Conservation (phyloP, 1,284 basidiomycete species). For the Ganoderma lingzhi region DNA sequence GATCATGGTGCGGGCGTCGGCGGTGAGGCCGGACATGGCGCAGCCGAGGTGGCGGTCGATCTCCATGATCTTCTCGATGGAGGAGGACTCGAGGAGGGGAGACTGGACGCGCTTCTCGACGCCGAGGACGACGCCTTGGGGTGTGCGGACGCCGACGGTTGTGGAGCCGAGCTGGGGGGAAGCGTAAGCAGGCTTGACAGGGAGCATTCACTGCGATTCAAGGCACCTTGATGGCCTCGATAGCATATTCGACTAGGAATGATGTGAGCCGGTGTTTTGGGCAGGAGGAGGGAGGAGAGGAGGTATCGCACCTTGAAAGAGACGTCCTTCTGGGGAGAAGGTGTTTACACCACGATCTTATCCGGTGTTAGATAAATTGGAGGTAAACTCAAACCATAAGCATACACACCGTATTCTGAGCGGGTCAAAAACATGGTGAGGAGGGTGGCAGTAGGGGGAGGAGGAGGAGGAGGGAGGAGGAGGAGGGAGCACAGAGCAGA, state of each 20-base stretch:
- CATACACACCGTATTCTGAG: slow-evolving; percentile 83
- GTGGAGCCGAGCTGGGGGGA: slow-evolving; percentile 90
- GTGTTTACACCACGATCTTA: slow-evolving; percentile 98
- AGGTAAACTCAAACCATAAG: background rate
- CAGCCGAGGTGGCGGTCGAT: slow-evolving; percentile 97
- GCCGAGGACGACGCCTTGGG: slow-evolving; percentile 91
- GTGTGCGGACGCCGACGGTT: slow-evolving; percentile 91
- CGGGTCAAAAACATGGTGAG: slow-evolving; percentile 86
- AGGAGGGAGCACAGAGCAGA: slow-evolving; percentile 25
- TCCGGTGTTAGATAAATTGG: slow-evolving; percentile 6
- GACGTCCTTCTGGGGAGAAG: slow-evolving; percentile 96
- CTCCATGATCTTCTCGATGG: slow-evolving; percentile 99
- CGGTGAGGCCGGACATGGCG: slow-evolving; percentile 98
- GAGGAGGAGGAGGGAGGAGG: background rate
- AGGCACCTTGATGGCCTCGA: slow-evolving; percentile 94
- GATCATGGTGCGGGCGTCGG: slow-evolving; percentile 99
- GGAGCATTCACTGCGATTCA: too few relatives aligned
- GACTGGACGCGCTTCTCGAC: slow-evolving; percentile 99
- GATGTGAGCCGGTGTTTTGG: background rate
- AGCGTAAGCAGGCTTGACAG: background rate
- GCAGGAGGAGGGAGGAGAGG: background rate
- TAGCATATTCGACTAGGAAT: slow-evolving; percentile 93
- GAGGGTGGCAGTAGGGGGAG: background rate
- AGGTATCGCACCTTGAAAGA: slow-evolving; percentile 80
- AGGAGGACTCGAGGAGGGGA: slow-evolving; percentile 92